Evolutionary conservation across 768 basidiomycete species (phyloP).

Genomic region (Boletus pseudopeckii): DNA sequence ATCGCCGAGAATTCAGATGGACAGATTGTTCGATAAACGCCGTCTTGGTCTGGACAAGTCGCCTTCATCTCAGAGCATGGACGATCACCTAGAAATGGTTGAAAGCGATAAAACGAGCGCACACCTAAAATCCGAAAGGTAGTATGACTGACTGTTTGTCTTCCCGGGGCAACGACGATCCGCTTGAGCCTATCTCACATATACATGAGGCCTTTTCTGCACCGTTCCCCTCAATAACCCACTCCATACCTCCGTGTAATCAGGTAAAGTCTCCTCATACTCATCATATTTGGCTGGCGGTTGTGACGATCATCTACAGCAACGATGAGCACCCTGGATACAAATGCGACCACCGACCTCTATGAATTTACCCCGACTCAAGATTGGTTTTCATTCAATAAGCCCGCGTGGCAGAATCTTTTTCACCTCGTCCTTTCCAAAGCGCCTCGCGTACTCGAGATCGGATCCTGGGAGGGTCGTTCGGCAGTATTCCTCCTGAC

Average conservation of each 20-base stretch:
- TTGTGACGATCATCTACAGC: slow-evolving; percentile 8
- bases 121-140: slow-evolving; percentile 11
- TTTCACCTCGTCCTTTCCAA: slow-evolving; percentile 37
- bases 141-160: not conserved
- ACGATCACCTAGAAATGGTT: slow-evolving; percentile 8
- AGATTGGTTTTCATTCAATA: slow-evolving; percentile 54
- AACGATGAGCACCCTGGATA: slow-evolving; percentile 10
- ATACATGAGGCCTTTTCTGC: slow-evolving; percentile 5
- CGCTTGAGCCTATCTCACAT: slow-evolving; percentile 11
- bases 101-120: not conserved
- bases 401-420: slow-evolving; percentile 40
- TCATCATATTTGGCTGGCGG: not conserved
- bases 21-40: not conserved
- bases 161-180: not conserved
- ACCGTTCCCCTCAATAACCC: not conserved
- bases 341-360: slow-evolving; percentile 1
- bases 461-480: slow-evolving; percentile 64
- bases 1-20: too few relatives aligned
- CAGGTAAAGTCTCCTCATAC: slow-evolving; percentile 1
- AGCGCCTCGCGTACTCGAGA: slow-evolving; percentile 49
- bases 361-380: slow-evolving; percentile 50
- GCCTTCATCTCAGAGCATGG: not conserved
- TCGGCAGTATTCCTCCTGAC: slow-evolving; percentile 53
- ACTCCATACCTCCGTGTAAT: not conserved
- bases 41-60: not conserved